Conservation (phyloP, 73 alveolate genomes). For the Tetrahymena borealis region DNA sequence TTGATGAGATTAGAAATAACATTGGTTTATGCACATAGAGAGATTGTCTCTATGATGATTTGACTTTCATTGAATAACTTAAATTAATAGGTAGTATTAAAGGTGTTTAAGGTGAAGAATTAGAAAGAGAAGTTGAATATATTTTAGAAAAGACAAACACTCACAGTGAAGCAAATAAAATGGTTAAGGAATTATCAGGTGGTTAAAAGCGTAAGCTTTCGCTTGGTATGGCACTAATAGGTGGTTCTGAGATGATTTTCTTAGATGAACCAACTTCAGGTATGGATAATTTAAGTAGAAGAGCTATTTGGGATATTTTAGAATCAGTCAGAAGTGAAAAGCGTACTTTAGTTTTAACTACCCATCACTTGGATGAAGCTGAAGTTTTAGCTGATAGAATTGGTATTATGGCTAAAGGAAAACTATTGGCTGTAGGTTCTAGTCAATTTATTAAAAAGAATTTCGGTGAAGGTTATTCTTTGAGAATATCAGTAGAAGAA, state of each 20-base stretch:
- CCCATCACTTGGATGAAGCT: slow-evolving; percentile 87
- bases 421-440: slow-evolving; percentile 58
- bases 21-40: slow-evolving; percentile 96
- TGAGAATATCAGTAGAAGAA: slow-evolving; percentile 63
- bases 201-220: slow-evolving; percentile 89
- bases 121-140: slow-evolving; percentile 51
- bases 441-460: slow-evolving; percentile 60
- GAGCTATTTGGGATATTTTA: slow-evolving; percentile 89
- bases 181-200: slow-evolving; percentile 77
- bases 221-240: slow-evolving; percentile 84
- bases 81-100: slow-evolving; percentile 85
- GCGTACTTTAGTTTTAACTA: slow-evolving; percentile 68
- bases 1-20: slow-evolving; percentile 71
- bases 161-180: slow-evolving; percentile 48
- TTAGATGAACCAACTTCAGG: slow-evolving; percentile 96
- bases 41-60: slow-evolving; percentile 86
- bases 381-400: slow-evolving; percentile 75
- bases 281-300: slow-evolving; percentile 89
- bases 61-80: slow-evolving; percentile 87
- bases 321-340: slow-evolving; percentile 41
- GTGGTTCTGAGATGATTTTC: slow-evolving; percentile 75
- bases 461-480: slow-evolving; percentile 79
- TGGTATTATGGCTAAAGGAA: slow-evolving; percentile 79
- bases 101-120: slow-evolving; percentile 67
- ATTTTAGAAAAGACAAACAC: slow-evolving; percentile 80